Evolutionary conservation across 495 filamentous ascomycete genomes (phyloP).

Genomic region (Tuber umbilicatum): DNA sequence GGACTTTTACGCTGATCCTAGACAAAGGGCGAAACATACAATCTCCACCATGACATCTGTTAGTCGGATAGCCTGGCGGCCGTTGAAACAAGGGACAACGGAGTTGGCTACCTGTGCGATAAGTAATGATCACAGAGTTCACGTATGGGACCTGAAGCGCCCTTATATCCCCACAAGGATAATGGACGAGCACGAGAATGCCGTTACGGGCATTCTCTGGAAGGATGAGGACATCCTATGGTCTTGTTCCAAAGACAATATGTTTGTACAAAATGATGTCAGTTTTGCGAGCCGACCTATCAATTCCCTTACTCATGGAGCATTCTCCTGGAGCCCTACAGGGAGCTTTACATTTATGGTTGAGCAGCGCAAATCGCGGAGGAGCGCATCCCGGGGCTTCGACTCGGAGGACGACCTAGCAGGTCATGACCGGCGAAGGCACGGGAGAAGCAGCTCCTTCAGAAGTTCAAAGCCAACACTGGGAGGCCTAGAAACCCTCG

Average conservation of each 20-base stretch:
- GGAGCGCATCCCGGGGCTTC: constrained; percentile 20
- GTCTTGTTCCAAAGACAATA: constrained; percentile 77
- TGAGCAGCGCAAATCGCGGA: constrained; percentile 27
- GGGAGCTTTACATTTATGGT: constrained; percentile 37
- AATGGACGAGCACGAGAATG: constrained; percentile 63
- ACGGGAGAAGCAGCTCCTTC: constrained; percentile 36
- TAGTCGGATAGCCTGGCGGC: constrained; percentile 76
- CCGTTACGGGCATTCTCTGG: constrained; percentile 78
- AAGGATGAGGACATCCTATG: constrained; percentile 83
- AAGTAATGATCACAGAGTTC: constrained; percentile 60
- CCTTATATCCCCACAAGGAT: constrained; percentile 82
- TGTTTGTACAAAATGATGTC: constrained; percentile 83
- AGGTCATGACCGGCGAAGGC: constrained; percentile 27
- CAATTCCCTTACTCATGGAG: constrained; percentile 59
- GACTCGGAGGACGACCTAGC: constrained; percentile 37
- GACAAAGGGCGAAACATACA: constrained; percentile 67
- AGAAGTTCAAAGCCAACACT: constrained; percentile 22
- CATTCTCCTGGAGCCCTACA: constrained; percentile 49
- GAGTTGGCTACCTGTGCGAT: constrained; percentile 64
- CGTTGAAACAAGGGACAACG: constrained; percentile 53
- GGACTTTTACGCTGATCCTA: constrained; percentile 77
- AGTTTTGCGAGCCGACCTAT: constrained; percentile 73
- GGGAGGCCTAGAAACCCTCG: constrained; percentile 28
- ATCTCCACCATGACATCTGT: constrained; percentile 58
- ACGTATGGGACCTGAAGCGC: constrained; percentile 87